Base-by-base conservation (phyloP, 2,329 filamentous ascomycete species). In the Aspergillus tubingensis region DNA sequence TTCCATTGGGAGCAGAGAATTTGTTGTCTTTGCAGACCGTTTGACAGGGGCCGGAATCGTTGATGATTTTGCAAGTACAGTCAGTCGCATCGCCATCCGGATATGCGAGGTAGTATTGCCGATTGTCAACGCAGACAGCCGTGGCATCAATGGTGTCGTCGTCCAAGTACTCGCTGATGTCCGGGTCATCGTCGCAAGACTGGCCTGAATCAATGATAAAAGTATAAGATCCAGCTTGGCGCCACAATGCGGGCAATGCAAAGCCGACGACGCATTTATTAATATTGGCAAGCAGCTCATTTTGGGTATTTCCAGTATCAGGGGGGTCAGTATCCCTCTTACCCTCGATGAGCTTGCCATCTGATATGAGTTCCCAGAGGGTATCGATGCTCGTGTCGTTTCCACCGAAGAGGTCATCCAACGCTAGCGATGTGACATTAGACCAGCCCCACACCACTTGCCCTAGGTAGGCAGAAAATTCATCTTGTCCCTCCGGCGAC, bases 191-290 rank as follows among this genome's bases (percentile, higher is more conserved):
- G 49, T 61, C 57, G 36, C 64, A 62, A 27, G 30, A 21, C 19
- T 59, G 41, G 23, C 65, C 57, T 36, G 63, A 39, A 41, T 60
- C 38, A 43, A 65, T 60, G 41, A 66, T 43, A 43, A 64, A 59
- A 13, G 55, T 13, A 50, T 61, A 27, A 27, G 38, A 13, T 5
- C 56, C 17, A 19, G 63, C 54, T 32, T 52, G 41, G 11, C 57
- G 54, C 61, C 61, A 63, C 8, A 63, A 8, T 25, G 54, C 55
- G 11, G 58, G 61, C 47, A 63, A 41, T 32, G 61, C 19, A 25
- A 53, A 63, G 15, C 55, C 58, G 4, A 61, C 15, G 41, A 63
- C 15, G 43, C 21, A 43, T 5, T 55, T 47, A 11, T 23, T 27
- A 43, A 61, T 57, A 21, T 48, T 47, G 41, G 21, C n/a, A 21